phyloP scores from a whole-genome alignment of 1,139 yeast species.

The Pichia norvegensis region DNA sequence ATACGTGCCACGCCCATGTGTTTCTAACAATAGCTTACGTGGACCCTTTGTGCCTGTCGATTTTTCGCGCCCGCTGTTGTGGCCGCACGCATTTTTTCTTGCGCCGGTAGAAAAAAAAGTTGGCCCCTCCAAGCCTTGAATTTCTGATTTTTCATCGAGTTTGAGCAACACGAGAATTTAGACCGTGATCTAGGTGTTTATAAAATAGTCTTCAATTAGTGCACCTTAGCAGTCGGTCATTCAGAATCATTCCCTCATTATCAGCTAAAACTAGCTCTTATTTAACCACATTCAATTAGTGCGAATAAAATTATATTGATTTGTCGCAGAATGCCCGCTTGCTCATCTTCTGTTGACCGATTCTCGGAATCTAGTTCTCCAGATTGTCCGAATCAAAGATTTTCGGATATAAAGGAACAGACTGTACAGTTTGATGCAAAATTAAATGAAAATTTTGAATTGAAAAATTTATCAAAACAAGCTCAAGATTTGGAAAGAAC shows the following conservation, averaged over 20 bases:
- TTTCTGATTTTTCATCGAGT: too few species aligned
- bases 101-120: too few species aligned
- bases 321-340: background rate
- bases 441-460: background rate
- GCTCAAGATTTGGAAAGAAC: background rate
- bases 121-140: too few species aligned
- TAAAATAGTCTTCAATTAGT: too few species aligned
- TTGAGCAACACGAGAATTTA: too few species aligned
- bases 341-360: slow-evolving; percentile 5
- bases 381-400: slow-evolving; percentile 4
- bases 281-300: background rate
- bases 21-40: too few species aligned
- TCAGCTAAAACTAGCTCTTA: background rate
- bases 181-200: too few species aligned
- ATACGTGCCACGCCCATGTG: too few species aligned
- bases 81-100: background rate
- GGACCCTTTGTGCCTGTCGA: too few species aligned
- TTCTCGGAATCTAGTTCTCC: background rate
- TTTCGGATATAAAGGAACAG: background rate
- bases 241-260: background rate
- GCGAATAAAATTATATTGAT: background rate
- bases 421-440: background rate
- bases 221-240: too few species aligned
- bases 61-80: too few species aligned
- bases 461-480: background rate